Evolutionary conservation across 805 yeast genomes (phyloP).

Genomic region (Candida insectorum): DNA sequence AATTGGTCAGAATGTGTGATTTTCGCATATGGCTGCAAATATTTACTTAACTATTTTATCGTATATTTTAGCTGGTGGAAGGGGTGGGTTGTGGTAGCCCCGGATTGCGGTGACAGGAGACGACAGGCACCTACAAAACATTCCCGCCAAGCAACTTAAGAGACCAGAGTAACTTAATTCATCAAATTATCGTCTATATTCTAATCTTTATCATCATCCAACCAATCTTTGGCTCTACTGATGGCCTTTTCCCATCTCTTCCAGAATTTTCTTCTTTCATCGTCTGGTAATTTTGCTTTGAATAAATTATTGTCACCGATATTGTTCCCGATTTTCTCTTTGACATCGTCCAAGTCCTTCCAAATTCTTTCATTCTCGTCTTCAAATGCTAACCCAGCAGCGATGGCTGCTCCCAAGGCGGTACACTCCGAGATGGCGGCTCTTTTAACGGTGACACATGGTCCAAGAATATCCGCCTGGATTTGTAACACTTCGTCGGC

Average conservation of each 20-base stretch:
- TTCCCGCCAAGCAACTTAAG: no score
- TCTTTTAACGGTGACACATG: constrained; percentile 75
- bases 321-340: constrained; percentile 32
- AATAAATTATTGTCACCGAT: constrained; percentile 26
- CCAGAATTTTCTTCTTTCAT: constrained; percentile 62
- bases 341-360: constrained; percentile 71
- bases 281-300: constrained; percentile 47
- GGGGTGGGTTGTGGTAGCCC: no score
- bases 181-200: no score
- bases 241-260: constrained; percentile 83
- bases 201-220: constrained; percentile 35
- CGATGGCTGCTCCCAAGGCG: constrained; percentile 94
- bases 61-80: no score
- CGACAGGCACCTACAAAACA: no score
- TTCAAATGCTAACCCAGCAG: constrained; percentile 72
- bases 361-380: constrained; percentile 58
- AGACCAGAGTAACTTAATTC: no score
- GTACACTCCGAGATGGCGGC: constrained; percentile 87
- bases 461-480: constrained; percentile 89
- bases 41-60: no score
- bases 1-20: no score
- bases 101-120: no score
- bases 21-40: no score
- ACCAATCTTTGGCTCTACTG: constrained; percentile 80
- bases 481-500: constrained; percentile 91